These are phyloP conservation scores for Echites panduratus DNA, from an alignment of 257 asterid genomes.

Conservation along the genomic window DNA sequence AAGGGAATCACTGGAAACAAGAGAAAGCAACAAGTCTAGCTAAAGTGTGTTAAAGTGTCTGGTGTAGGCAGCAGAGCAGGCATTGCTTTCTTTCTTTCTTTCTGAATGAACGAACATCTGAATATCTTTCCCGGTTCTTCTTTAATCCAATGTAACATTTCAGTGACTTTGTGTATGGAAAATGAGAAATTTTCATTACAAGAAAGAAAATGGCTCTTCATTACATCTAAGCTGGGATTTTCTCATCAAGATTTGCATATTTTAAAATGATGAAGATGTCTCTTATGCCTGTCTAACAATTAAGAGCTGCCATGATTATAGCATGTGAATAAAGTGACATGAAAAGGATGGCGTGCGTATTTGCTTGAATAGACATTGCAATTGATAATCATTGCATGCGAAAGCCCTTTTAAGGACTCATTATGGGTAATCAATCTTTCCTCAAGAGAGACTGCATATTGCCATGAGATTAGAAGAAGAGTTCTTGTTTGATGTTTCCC, in stretches of 20 bases:
- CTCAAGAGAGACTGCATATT: neutral
- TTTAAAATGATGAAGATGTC: neutral
- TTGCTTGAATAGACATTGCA: neutral
- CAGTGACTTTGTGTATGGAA: neutral
- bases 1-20: neutral
- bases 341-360: neutral
- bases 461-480: neutral
- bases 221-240: neutral
- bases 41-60: neutral
- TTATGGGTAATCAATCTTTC: neutral
- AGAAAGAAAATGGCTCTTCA: neutral
- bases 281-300: neutral
- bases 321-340: conserved; percentile 7
- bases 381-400: neutral
- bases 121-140: neutral
- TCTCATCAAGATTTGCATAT: neutral
- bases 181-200: neutral
- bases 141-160: neutral
- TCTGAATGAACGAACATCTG: neutral
- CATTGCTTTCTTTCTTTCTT: neutral
- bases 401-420: neutral
- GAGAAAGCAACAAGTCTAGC: conserved; percentile 7
- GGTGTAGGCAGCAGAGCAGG: neutral
- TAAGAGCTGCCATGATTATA: neutral
- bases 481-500: neutral